Evolutionary conservation across 2,329 filamentous ascomycete genomes (phyloP).

Genomic region (Colletotrichum chrysophilum): DNA sequence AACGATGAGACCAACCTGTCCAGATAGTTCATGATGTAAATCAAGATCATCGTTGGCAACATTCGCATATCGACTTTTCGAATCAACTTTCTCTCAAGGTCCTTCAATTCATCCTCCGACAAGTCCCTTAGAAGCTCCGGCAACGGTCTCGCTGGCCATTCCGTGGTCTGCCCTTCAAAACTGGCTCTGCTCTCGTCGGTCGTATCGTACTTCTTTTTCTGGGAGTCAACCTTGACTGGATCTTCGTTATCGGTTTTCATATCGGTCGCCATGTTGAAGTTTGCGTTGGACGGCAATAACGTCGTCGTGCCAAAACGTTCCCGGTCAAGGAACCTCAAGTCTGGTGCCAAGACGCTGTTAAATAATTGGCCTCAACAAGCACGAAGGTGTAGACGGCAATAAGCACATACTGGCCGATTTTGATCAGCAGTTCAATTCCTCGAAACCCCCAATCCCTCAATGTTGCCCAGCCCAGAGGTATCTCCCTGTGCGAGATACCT

Average conservation of each 20-base stretch:
- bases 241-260: neutral
- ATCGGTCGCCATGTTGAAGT: neutral
- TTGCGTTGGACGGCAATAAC: neutral
- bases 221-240: neutral
- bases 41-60: slow-evolving; percentile 70
- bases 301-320: neutral
- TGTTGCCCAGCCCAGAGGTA: neutral
- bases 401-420: neutral
- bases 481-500: neutral
- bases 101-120: slow-evolving; percentile 24
- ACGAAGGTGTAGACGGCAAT: neutral
- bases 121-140: neutral
- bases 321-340: neutral
- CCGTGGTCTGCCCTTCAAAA: neutral
- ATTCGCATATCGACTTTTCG: slow-evolving; percentile 70
- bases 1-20: slow-evolving; percentile 38
- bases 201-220: neutral
- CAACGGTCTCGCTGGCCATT: neutral
- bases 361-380: neutral
- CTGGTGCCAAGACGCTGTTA: neutral
- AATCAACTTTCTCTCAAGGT: slow-evolving; percentile 60
- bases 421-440: neutral
- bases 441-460: neutral
- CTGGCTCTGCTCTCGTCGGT: neutral
- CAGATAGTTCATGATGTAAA: slow-evolving; percentile 75